Evolutionary conservation across 306 rosid genomes (phyloP).

Genomic region (Cicer bijugum): DNA sequence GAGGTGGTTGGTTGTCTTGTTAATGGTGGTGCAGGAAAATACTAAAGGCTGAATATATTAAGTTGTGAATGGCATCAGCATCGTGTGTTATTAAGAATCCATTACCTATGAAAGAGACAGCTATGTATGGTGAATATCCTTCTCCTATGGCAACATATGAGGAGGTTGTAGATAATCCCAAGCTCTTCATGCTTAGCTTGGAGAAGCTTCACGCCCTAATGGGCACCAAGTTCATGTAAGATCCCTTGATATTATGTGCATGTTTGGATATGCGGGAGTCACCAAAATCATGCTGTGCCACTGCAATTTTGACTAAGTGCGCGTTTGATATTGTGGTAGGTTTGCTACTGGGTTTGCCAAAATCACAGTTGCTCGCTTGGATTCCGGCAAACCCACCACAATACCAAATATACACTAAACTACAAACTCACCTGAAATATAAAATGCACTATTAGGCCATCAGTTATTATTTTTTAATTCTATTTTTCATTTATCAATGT

Average conservation of each 20-base stretch:
- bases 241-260: background rate
- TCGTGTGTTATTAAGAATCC: conserved; percentile 59
- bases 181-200: conserved; percentile 65
- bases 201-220: conserved; percentile 72
- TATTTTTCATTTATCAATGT: background rate
- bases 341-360: no score
- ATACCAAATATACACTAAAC: no score
- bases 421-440: no score
- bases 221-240: conserved; percentile 92
- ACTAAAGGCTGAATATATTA: conserved; percentile 37
- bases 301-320: no score
- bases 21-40: conserved; percentile 46
- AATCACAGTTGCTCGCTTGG: no score
- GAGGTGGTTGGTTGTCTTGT: conserved; percentile 39
- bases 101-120: conserved; percentile 52
- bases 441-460: background rate
- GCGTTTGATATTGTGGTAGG: no score
- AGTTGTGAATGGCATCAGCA: conserved; percentile 68
- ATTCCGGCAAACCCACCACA: no score
- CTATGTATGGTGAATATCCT: conserved; percentile 58
- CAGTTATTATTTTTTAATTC: background rate
- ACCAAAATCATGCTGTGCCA: no score
- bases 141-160: conserved; percentile 61
- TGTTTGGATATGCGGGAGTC: no score
- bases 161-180: conserved; percentile 60